Evolutionary conservation across 108 stramenopile species (phyloP), one percentile per base, ranked within the genome.

Genomic region (Pelagomonas calceolata): DNA sequence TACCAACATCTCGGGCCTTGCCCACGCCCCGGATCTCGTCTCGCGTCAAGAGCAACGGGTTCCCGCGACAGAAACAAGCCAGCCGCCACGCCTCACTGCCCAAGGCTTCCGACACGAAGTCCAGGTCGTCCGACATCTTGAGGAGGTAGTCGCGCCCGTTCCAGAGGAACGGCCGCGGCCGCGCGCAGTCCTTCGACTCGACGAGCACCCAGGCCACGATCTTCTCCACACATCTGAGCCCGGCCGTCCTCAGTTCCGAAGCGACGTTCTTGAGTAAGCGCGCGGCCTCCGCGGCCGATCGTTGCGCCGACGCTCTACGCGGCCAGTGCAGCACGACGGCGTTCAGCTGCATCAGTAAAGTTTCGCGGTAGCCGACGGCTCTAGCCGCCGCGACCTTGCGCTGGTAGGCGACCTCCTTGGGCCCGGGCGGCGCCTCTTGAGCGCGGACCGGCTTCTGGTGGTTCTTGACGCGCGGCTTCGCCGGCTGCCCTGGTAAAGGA

Each of bases 191-290:
- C 30, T 64, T 45, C 65, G 69, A 70, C 5, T 65, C 74, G 15
- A 68, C 31, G 15, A 80, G 69, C 15, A 75, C 75, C 79, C 79
- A 80, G 30, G 77, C 74, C 37, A 78, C 79, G 44, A 80, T 78
- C 37, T 74, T 80, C 68, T 80, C 77, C 67, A 80, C 79, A 60
- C 79, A 80, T 32, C 79, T 35, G 7, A 43, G 73, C 30, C 68
- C 74, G 30, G 68, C 69, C 15, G 31, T 16, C 39, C 74, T 30
- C 39, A 75, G 64, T 30, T 75, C 74, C n/a, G 36, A 36, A 4
- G 35, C 16, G 67, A 75, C 30, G 68, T 69, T 75, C 43, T 39
- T 26, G 65, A 75, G 64, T 17, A 70, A 36, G 21, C 74, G 37
- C 16, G 74, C 68, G 37, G 74, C 72, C 31, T 72, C 72, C 35